Percentiles rank a stretch among this genome's conserved stretches.
These are phyloP conservation scores for Pythium plurisporium DNA, from an alignment of 352 stramenopile genomes.

Conservation along the genomic window DNA sequence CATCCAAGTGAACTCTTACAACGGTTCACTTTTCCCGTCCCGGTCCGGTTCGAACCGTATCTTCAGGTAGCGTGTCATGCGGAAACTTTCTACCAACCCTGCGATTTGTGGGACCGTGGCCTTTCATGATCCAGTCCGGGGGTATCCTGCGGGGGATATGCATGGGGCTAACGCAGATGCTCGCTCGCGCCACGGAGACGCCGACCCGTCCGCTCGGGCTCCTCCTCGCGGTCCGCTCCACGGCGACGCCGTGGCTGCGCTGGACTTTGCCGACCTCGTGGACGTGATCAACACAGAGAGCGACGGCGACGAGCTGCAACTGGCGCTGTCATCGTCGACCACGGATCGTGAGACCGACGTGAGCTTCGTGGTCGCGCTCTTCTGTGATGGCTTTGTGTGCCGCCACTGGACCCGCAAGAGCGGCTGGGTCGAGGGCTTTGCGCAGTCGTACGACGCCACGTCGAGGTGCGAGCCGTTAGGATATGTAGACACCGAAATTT, in stretches of 20 bases:
- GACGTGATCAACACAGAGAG: conserved; percentile 12
- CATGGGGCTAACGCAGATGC: no score
- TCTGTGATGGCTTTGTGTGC: conserved; percentile 64
- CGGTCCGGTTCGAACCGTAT: conserved; percentile 19
- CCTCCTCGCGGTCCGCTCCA: no score
- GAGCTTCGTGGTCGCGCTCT: conserved; percentile 51
- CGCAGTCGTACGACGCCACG: conserved; percentile 65
- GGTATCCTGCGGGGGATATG: no score
- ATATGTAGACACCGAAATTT: background rate
- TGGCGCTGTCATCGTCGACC: background rate
- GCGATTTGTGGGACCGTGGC: conserved; percentile 11
- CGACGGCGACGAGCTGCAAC: background rate
- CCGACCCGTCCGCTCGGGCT: no score
- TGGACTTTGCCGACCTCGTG: conserved; percentile 19
- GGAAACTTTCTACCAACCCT: conserved; percentile 21
- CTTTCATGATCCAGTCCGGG: conserved; percentile 25
- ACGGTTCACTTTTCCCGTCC: background rate
- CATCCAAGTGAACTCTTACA: background rate
- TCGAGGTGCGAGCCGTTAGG: conserved; percentile 31
- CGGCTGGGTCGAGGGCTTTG: conserved; percentile 57
- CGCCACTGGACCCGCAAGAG: conserved; percentile 49
- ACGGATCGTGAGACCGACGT: background rate
- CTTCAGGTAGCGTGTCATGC: conserved; percentile 20
- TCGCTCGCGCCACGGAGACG: background rate
- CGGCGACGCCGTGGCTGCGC: background rate